These are phyloP conservation scores for Kwoniella dendrophila DNA, from an alignment of 768 basidiomycete species.

Conservation along the genomic window DNA sequence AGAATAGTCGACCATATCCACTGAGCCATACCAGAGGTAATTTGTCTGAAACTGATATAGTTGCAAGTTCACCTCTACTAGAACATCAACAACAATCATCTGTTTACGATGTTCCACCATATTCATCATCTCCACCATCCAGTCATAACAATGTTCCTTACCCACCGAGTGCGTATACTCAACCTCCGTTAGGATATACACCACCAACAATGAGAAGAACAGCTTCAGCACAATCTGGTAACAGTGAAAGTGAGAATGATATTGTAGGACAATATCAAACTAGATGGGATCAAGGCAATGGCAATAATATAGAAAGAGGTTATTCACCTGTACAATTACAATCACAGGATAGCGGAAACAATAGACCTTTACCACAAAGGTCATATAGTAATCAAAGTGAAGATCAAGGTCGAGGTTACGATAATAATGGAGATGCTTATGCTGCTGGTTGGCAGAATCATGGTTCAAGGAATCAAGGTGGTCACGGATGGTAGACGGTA, in stretches of 20 bases:
- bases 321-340: slow-evolving; percentile 3
- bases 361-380: neutral
- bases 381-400: slow-evolving; percentile 4
- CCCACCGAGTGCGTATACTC: slow-evolving; percentile 45
- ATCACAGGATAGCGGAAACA: too few species aligned
- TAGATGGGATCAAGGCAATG: slow-evolving; percentile 23
- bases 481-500: slow-evolving; percentile 11
- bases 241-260: slow-evolving; percentile 3
- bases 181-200: slow-evolving; percentile 46
- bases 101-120: neutral
- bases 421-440: too few species aligned
- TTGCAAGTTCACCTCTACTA: slow-evolving; percentile 33
- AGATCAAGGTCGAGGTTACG: neutral
- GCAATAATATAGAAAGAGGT: slow-evolving; percentile 16
- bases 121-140: neutral
- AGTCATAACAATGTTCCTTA: slow-evolving; percentile 36
- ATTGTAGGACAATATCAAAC: slow-evolving; percentile 13
- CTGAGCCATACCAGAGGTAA: slow-evolving; percentile 4
- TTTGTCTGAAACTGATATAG: slow-evolving; percentile 15
- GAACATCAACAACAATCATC: slow-evolving; percentile 32
- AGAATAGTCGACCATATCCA: slow-evolving; percentile 30
- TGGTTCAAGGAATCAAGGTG: slow-evolving; percentile 17
- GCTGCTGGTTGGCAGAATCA: slow-evolving; percentile 9
- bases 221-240: slow-evolving; percentile 8
- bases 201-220: slow-evolving; percentile 36